phyloP scores from a whole-genome alignment of 2,329 filamentous ascomycete genomes.

The Trichocomaceae sp. region DNA sequence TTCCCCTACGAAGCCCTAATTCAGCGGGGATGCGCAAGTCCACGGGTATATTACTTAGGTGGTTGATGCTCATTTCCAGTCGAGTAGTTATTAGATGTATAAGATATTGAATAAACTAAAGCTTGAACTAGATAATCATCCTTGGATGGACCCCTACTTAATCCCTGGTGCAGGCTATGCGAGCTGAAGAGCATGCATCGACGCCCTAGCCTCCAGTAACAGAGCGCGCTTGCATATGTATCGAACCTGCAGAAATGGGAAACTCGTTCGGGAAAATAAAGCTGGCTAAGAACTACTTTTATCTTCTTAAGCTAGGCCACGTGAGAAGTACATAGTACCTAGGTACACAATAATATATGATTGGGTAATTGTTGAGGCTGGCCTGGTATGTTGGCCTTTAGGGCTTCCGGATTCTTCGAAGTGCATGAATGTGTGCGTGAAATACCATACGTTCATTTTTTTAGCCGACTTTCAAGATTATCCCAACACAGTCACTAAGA shows the following conservation, averaged over 20 bases:
- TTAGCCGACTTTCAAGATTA: no score
- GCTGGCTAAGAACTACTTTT: no score
- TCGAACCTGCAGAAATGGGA: slow-evolving; percentile 9
- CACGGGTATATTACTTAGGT: no score
- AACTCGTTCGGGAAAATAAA: slow-evolving; percentile 2
- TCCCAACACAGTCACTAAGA: no score
- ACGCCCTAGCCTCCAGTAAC: background rate
- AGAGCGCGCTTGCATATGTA: background rate
- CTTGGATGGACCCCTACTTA: no score
- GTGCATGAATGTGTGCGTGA: background rate
- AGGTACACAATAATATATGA: no score
- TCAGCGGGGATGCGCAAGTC: background rate
- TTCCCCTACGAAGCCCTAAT: slow-evolving; percentile 5
- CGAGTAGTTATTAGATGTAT: background rate
- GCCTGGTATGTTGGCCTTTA: slow-evolving; percentile 1
- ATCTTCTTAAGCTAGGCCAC: no score
- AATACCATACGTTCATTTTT: background rate
- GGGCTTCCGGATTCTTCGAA: slow-evolving; percentile 4
- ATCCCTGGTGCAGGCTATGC: background rate
- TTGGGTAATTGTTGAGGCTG: background rate
- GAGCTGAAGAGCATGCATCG: background rate
- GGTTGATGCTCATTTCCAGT: background rate
- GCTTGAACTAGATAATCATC: background rate
- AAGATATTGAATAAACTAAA: background rate
- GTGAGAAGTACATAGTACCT: no score